These are phyloP conservation scores for Sclerotinia borealis DNA, from an alignment of 2,329 filamentous ascomycete genomes.

Conservation along the genomic window DNA sequence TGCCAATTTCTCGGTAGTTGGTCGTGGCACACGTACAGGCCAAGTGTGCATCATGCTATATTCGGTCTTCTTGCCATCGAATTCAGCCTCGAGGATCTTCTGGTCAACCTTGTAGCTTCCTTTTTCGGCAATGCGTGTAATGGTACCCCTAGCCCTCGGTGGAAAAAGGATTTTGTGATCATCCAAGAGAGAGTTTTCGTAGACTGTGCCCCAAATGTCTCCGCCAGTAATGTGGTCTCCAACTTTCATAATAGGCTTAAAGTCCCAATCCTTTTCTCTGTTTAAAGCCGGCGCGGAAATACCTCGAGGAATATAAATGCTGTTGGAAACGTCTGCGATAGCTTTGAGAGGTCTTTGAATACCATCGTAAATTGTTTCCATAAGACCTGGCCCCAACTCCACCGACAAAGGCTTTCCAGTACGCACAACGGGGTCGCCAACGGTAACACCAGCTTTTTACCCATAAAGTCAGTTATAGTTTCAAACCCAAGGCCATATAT, in stretches of 20 bases:
- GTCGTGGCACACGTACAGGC: conserved; percentile 94
- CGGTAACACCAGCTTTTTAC: conserved; percentile 77
- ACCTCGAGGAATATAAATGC: conserved; percentile 97
- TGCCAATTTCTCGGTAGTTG: conserved; percentile 84
- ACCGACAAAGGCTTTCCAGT: conserved; percentile 96
- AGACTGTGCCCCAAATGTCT: conserved; percentile 91
- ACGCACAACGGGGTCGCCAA: conserved; percentile 85
- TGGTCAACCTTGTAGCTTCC: conserved; percentile 91
- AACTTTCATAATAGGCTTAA: conserved; percentile 84
- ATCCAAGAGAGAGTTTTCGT: conserved; percentile 90
- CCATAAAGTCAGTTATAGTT: conserved; percentile 3
- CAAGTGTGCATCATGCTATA: conserved; percentile 98
- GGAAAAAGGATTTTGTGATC: conserved; percentile 92
- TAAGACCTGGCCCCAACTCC: conserved; percentile 90
- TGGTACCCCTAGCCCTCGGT: conserved; percentile 82
- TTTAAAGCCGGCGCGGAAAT: conserved; percentile 83
- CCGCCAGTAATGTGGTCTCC: conserved; percentile 96
- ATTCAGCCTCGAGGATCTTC: conserved; percentile 92
- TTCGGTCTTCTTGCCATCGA: conserved; percentile 90
- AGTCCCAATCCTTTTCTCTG: conserved; percentile 92
- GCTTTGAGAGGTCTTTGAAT: conserved; percentile 90
- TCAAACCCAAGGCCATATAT: neutral
- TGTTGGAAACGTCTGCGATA: conserved; percentile 70
- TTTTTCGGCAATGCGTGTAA: conserved; percentile 83
- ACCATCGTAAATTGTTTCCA: conserved; percentile 99